Conservation (phyloP, 116 monocot species). For the Cymodocea nodosa region DNA sequence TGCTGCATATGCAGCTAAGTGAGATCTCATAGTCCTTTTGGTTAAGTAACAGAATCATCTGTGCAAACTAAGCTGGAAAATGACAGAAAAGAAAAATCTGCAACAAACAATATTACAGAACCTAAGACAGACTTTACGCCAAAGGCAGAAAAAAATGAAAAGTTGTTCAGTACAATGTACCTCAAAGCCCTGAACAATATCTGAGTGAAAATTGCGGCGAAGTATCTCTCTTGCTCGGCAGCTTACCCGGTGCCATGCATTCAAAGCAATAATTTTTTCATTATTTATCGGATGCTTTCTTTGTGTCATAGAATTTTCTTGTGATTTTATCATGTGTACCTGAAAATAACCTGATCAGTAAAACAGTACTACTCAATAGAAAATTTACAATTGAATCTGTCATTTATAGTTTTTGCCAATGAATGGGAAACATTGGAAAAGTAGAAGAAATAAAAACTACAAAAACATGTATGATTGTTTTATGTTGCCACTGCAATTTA, state of each 20-base stretch:
- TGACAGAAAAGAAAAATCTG: not conserved
- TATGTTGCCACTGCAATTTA: too few species aligned
- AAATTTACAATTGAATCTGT: too few species aligned
- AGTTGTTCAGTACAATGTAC: constrained; percentile 12
- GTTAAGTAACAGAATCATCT: too few species aligned
- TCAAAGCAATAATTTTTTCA: constrained; percentile 52
- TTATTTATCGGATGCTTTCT: constrained; percentile 29
- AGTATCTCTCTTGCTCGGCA: constrained; percentile 67
- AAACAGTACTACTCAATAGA: not conserved
- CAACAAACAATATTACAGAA: not conserved
- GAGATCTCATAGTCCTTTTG: too few species aligned
- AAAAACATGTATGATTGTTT: too few species aligned
- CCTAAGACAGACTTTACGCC: not conserved
- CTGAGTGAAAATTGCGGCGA: constrained; percentile 50
- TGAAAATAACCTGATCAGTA: constrained; percentile 7
- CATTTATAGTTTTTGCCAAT: too few species aligned
- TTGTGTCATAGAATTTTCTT: constrained; percentile 20
- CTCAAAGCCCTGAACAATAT: constrained; percentile 64
- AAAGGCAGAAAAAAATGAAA: not conserved
- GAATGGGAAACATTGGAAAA: too few species aligned
- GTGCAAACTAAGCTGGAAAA: not conserved
- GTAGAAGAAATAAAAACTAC: too few species aligned
- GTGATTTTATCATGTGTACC: constrained; percentile 37
- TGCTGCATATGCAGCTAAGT: too few species aligned
- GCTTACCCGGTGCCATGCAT: constrained; percentile 68